A percentile compares a stretch with the other conserved stretches of the same genome.
Evolutionary conservation across 768 basidiomycete species (phyloP).

Genomic region (Suillus luteus): DNA sequence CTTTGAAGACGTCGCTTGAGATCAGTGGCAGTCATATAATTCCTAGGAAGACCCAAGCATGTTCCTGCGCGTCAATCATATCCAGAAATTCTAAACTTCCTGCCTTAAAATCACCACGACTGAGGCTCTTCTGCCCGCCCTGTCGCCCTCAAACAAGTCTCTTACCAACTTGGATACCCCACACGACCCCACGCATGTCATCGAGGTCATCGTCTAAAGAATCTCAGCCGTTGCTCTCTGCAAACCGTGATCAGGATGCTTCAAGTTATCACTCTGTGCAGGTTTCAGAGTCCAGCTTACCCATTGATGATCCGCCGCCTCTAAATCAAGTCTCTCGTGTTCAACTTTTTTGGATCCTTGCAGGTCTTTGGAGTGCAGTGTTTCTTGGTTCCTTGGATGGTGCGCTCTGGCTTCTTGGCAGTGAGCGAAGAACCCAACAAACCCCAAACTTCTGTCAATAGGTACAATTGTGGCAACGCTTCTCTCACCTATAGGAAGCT

Average conservation of each 20-base stretch:
- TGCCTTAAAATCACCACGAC: constrained; percentile 11
- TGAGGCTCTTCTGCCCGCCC: constrained; percentile 5
- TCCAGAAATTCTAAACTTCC: constrained; percentile 2
- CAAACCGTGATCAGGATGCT: constrained; percentile 35
- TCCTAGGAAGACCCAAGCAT: constrained; percentile 15
- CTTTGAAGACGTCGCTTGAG: constrained; percentile 22
- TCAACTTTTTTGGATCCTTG: constrained; percentile 72
- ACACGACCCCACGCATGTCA: constrained; percentile 30
- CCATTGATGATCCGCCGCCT: constrained; percentile 30
- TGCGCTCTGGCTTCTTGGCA: constrained; percentile 33
- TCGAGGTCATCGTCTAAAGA: constrained; percentile 50
- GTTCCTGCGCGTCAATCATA: constrained; percentile 19
- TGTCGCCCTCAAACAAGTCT: constrained; percentile 8
- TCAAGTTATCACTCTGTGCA: constrained; percentile 47
- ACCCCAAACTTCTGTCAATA: constrained; percentile 16
- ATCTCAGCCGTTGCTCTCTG: constrained; percentile 58
- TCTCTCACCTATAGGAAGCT: constrained; percentile 80
- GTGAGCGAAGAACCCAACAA: not conserved
- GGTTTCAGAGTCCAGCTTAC: constrained; percentile 31
- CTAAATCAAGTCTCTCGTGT: constrained; percentile 49
- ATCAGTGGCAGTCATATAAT: constrained; percentile 26
- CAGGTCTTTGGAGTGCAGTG: constrained; percentile 80
- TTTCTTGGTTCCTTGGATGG: constrained; percentile 87
- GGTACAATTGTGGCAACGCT: constrained; percentile 89
- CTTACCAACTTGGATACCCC: constrained; percentile 13